Evolutionary conservation across 176 grass and related monocot genomes (phyloP).

Genomic region (Aegilops bicornis): DNA sequence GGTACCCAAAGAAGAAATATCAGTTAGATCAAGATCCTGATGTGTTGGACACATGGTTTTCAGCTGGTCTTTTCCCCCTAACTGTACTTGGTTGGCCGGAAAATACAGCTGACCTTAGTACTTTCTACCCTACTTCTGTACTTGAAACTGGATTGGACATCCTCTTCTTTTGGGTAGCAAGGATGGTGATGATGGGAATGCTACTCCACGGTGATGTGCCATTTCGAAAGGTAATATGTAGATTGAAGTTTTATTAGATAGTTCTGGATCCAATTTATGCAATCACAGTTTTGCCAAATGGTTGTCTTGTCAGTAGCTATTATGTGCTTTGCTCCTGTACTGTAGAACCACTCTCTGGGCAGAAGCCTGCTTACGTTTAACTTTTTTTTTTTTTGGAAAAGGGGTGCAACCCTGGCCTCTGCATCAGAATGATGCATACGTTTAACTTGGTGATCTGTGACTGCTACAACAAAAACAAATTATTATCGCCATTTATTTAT

Average conservation of each 20-base stretch:
- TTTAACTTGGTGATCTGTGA: no score
- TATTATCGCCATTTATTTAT: background rate
- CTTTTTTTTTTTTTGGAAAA: no score
- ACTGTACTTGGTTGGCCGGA: conserved; percentile 85
- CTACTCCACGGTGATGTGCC: conserved; percentile 79
- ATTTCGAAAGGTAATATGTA: conserved; percentile 71
- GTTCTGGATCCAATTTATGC: conserved; percentile 3
- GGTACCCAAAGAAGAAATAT: conserved; percentile 60
- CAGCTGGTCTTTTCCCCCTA: conserved; percentile 84
- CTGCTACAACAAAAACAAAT: no score
- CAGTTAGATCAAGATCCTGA: conserved; percentile 79
- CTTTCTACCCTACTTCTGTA: conserved; percentile 93
- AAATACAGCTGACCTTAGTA: conserved; percentile 64
- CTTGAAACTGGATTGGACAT: conserved; percentile 93
- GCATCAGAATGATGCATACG: no score
- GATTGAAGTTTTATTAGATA: background rate
- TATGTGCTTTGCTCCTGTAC: background rate
- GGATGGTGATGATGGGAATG: conserved; percentile 97
- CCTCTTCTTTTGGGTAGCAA: conserved; percentile 95
- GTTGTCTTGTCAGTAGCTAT: background rate
- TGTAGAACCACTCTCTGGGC: background rate
- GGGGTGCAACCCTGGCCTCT: no score
- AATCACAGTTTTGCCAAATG: background rate
- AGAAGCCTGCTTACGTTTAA: background rate
- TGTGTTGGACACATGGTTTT: conserved; percentile 96